These are phyloP conservation scores for Alternaria brassicae DNA, from an alignment of 2,329 filamentous ascomycete species.

Conservation along the genomic window DNA sequence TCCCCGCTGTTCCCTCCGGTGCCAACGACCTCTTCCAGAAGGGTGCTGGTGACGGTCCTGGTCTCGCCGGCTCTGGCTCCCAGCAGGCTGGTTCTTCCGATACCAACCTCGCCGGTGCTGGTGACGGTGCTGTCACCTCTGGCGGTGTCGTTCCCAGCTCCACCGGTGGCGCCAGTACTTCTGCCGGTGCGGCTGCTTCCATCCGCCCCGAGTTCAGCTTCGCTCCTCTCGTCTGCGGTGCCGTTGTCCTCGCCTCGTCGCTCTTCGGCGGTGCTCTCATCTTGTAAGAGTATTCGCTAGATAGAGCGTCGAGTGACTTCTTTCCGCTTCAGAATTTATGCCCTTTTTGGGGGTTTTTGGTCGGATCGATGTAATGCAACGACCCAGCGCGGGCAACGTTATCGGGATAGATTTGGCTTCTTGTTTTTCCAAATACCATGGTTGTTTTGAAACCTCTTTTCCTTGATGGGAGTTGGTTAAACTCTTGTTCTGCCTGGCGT, in stretches of 20 bases:
- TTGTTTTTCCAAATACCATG: background rate
- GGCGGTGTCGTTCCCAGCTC: constrained; percentile 36
- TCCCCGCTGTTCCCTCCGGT: constrained; percentile 64
- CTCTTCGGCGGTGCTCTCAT: constrained; percentile 61
- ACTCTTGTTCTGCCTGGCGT: background rate
- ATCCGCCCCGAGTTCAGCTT: constrained; percentile 56
- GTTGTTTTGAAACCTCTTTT: background rate
- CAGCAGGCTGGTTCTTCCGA: constrained; percentile 61
- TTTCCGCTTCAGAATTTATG: background rate
- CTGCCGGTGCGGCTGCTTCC: constrained; percentile 54
- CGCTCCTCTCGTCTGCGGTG: constrained; percentile 60
- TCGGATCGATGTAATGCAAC: constrained; percentile 30
- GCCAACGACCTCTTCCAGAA: constrained; percentile 64
- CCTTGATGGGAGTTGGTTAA: background rate
- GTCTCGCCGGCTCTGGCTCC: constrained; percentile 63
- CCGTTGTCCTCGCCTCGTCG: constrained; percentile 60
- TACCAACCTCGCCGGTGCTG: constrained; percentile 56
- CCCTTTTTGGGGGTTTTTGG: background rate
- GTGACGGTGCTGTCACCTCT: constrained; percentile 57
- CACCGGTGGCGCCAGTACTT: constrained; percentile 20
- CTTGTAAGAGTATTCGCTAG: constrained; percentile 33
- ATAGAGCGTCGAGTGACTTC: background rate
- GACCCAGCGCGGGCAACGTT: constrained; percentile 42
- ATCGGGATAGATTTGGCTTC: constrained; percentile 9
- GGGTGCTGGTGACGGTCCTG: constrained; percentile 64